Evolutionary conservation across 1,284 basidiomycete species (phyloP).

Genomic region (Phenoliferia sp.): DNA sequence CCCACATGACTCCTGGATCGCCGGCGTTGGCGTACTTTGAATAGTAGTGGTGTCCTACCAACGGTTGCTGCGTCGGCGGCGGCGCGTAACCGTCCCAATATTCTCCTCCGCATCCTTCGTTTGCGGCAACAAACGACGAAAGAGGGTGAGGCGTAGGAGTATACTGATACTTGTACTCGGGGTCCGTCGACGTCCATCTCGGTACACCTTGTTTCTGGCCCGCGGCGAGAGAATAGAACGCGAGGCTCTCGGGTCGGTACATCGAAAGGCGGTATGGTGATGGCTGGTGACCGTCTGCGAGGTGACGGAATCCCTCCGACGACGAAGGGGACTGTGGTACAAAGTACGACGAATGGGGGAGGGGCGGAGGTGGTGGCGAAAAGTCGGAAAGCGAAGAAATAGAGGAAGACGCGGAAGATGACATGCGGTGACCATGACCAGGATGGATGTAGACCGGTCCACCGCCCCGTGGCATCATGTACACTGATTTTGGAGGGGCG

Average conservation of each 20-base stretch:
- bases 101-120: neutral
- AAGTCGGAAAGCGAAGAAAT: neutral
- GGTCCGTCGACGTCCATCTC: conserved; percentile 8
- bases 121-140: neutral
- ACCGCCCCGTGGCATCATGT: neutral
- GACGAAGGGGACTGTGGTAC: neutral
- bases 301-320: conserved; percentile 7
- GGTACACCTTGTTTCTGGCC: conserved; percentile 15
- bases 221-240: conserved; percentile 25
- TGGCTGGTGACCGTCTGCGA: conserved; percentile 16
- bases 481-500: neutral
- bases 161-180: neutral
- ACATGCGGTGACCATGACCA: neutral
- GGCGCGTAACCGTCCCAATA: neutral
- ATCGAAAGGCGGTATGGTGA: conserved; percentile 1
- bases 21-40: conserved; percentile 22
- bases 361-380: neutral
- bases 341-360: neutral
- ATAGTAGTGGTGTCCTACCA: neutral
- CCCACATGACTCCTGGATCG: conserved; percentile 15
- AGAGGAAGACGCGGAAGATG: too few relatives aligned
- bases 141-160: neutral
- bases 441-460: neutral
- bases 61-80: neutral
- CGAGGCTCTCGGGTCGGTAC: conserved; percentile 3